Evolutionary conservation across 352 stramenopile genomes (phyloP).

Genomic region (Thalassiosira allenii): DNA sequence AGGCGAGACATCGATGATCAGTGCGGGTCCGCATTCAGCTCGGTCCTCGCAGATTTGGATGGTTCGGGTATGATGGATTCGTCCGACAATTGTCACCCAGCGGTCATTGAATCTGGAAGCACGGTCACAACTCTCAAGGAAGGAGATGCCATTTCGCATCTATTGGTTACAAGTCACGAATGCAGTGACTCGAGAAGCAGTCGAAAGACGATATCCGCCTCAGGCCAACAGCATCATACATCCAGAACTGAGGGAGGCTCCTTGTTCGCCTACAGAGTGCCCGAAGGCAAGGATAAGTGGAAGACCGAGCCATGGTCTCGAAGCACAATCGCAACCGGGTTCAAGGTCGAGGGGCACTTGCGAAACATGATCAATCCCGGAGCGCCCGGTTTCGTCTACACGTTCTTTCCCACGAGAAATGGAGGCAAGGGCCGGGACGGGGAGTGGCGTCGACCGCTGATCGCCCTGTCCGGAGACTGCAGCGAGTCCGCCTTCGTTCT

Average conservation of each 20-base stretch:
- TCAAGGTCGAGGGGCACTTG: slow-evolving; percentile 82
- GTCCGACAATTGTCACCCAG: slow-evolving; percentile 3
- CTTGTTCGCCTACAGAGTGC: slow-evolving; percentile 85
- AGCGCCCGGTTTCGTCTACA: slow-evolving; percentile 87
- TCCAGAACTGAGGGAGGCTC: slow-evolving; percentile 76
- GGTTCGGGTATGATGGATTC: slow-evolving; percentile 14
- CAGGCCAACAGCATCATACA: too few species aligned
- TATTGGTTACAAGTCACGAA: slow-evolving; percentile 88
- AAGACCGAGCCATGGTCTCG: slow-evolving; percentile 80
- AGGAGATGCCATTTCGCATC: slow-evolving; percentile 80
- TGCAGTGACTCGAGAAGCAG: slow-evolving; percentile 72
- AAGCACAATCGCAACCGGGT: slow-evolving; percentile 84
- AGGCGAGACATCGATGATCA: slow-evolving; percentile 81
- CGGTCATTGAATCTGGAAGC: slow-evolving; percentile 75
- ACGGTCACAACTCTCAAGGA: slow-evolving; percentile 61
- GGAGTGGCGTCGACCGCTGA: slow-evolving; percentile 70
- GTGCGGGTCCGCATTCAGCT: slow-evolving; percentile 85
- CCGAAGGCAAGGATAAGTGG: slow-evolving; percentile 63
- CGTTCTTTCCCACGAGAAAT: slow-evolving; percentile 84
- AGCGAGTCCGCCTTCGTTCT: slow-evolving; percentile 83
- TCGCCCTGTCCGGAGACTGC: slow-evolving; percentile 82
- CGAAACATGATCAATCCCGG: slow-evolving; percentile 88
- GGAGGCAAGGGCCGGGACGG: slow-evolving; percentile 12
- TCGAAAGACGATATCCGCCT: neutral
- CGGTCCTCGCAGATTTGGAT: slow-evolving; percentile 83